Conservation (phyloP, 2,329 filamentous ascomycete genomes). For the Raffaelea albimanens region DNA sequence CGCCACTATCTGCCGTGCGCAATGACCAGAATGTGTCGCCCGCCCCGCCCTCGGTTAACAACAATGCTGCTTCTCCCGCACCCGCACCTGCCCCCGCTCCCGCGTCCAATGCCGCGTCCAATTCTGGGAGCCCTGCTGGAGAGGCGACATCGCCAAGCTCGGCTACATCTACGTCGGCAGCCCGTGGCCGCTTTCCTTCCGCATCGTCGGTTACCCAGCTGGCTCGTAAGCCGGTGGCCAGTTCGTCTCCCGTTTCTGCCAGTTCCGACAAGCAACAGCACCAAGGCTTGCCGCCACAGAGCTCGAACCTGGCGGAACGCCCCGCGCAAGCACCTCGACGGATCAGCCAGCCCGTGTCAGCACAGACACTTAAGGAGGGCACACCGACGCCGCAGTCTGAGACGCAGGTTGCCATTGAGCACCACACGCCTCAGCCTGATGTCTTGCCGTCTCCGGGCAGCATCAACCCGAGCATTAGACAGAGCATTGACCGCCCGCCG, state of each 20-base stretch:
- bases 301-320: too few species aligned
- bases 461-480: not conserved
- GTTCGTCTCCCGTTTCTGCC: not conserved
- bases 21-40: too few species aligned
- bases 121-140: too few species aligned
- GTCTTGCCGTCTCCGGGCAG: not conserved
- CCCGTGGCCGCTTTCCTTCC: slow-evolving; percentile 8
- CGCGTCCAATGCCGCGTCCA: too few species aligned
- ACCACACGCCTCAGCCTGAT: not conserved
- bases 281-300: not conserved
- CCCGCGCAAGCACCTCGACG: too few species aligned
- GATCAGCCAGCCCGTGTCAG: too few species aligned
- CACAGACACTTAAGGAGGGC: too few species aligned
- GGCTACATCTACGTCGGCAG: slow-evolving; percentile 1
- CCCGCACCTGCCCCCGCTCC: too few species aligned
- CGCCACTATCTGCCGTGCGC: not conserved
- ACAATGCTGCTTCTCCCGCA: too few species aligned
- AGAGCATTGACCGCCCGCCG: not conserved
- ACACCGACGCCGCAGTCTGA: too few species aligned
- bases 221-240: slow-evolving; percentile 6
- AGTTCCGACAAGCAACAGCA: not conserved
- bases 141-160: not conserved
- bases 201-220: not conserved
- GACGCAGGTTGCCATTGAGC: not conserved
- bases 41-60: not conserved